Evolutionary conservation across 495 filamentous ascomycete species (phyloP), one percentile per base, ranked within the genome.

Genomic region (Evernia prunastri): DNA sequence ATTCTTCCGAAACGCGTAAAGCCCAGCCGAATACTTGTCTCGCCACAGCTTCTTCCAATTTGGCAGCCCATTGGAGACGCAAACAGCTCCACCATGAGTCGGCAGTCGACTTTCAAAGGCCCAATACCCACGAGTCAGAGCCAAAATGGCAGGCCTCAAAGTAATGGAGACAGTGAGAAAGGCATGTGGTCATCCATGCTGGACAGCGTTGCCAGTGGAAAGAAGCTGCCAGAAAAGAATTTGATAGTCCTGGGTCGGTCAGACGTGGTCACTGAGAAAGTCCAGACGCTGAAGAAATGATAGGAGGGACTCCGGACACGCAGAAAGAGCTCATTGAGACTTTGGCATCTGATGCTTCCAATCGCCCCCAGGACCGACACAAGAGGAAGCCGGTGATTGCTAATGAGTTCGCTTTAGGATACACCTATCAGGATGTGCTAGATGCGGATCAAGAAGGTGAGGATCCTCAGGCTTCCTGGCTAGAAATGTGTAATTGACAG

Each of bases 151-250:
- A 81, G 80, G 67, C 84, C 80, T 73, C 83, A 80, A 54, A 84
- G 78, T 72, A 79, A 88, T 77, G 90, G 89, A 77, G 86, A 87
- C 65, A 80, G 82, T 56, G 91, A 91, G 78, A 90, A 89, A 75
- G 90, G 96, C 70, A 89, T 97, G 76, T 97, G 93, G 93, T 92
- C 85, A 60, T 90, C 90, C 57, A 89, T 97, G 87, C 82, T 97
- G 69, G 90, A 96, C 75, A 83, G 83, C 63, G 92, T 93, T 67
- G 90, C 92, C 66, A 94, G 88, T 77, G 91, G 90, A 59, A 95
- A 94, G 79, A 85, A 88, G 65, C 76, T 97, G 64, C 91, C 92
- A 43, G 91, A 97, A 76, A 97, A 97, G 81, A 94, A 90, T 67
- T 77, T 97, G 49, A 72, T 97, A 37, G 85, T 96, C 33, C 78